phyloP scores from a whole-genome alignment of 805 yeast genomes.

The Yamadazyma sp. region DNA sequence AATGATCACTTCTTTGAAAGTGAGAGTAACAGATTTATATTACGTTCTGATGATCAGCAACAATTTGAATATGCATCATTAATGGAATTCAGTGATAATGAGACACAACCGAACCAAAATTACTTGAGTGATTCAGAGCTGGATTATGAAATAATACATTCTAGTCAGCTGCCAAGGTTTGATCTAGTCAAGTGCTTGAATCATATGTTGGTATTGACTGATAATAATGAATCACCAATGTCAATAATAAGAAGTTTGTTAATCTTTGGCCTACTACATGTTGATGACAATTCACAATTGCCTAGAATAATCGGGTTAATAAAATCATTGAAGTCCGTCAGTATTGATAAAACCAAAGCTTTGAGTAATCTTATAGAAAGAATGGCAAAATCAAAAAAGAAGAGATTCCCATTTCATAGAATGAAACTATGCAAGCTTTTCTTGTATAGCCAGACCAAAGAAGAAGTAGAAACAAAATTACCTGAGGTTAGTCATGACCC shows the following conservation, averaged over 20 bases:
- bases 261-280: slow-evolving; percentile 19
- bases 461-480: not conserved
- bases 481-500: slow-evolving; percentile 7
- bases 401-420: slow-evolving; percentile 4
- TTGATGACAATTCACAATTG: slow-evolving; percentile 16
- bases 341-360: slow-evolving; percentile 12
- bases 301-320: slow-evolving; percentile 16
- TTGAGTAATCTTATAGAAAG: slow-evolving; percentile 24
- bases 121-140: slow-evolving; percentile 16
- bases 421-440: slow-evolving; percentile 1
- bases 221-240: slow-evolving; percentile 25
- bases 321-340: slow-evolving; percentile 19
- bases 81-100: slow-evolving; percentile 28
- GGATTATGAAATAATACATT: slow-evolving; percentile 9
- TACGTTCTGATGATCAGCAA: slow-evolving; percentile 3
- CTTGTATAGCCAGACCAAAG: not conserved
- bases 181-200: slow-evolving; percentile 4
- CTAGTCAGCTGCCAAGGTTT: slow-evolving; percentile 1
- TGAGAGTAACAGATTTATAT: slow-evolving; percentile 6
- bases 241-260: slow-evolving; percentile 24
- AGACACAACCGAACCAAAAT: not conserved
- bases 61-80: slow-evolving; percentile 19
- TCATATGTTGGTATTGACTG: slow-evolving; percentile 2
- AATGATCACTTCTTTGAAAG: slow-evolving; percentile 8
- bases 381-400: slow-evolving; percentile 12